Base-by-base conservation (phyloP, 2,329 filamentous ascomycete genomes). In the Lojkania enalia region DNA sequence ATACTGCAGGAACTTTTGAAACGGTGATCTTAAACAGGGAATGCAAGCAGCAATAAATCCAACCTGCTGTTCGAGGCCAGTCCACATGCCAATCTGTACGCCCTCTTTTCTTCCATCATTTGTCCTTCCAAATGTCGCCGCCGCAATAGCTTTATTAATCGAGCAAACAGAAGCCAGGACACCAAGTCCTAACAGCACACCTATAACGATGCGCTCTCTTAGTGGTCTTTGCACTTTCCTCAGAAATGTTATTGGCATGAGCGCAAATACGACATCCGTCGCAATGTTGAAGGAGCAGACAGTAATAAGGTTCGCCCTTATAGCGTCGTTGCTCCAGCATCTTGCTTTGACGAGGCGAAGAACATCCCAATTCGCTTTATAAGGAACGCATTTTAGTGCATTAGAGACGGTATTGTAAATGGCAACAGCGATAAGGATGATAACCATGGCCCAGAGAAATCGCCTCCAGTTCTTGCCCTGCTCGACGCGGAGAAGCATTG, bases 401-500 rank as follows among this genome's bases (percentile, higher is more conserved):
- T 51, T 46, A 3, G 46, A 33, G 13, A 58, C 2, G 35, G 39
- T 52, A 46, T 49, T 49, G 52, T 55, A 57, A 23, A 52, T 29
- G 18, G 32, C 46, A 2, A 52, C 29, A 25, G 48, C n/a, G 20
- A 51, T 21, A 16, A 53, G 49, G 7, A 60, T 31, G 2, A 20
- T 39, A 19, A 60, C 52, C 35, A 53, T 48, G 27, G 25, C 40
- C 49, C 46, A 58, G 3, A 55, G 47, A 19, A 57, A 57, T 1
- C 46, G 40, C 2, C 49, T 48, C 54, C 52, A 56, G n/a, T 9
- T 18, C 4, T 16, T 21, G 5, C 45, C 35, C 7, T 42, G 38
- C 27, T 57, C 44, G 23, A 59, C 36, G 7, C 56, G 54, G 1
- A 59, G 45, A 7, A 59, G 47, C 52, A 59, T 57, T 21, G 46